phyloP scores from a whole-genome alignment of 2,329 filamentous ascomycete species.

The Metarhizium brunneum region DNA sequence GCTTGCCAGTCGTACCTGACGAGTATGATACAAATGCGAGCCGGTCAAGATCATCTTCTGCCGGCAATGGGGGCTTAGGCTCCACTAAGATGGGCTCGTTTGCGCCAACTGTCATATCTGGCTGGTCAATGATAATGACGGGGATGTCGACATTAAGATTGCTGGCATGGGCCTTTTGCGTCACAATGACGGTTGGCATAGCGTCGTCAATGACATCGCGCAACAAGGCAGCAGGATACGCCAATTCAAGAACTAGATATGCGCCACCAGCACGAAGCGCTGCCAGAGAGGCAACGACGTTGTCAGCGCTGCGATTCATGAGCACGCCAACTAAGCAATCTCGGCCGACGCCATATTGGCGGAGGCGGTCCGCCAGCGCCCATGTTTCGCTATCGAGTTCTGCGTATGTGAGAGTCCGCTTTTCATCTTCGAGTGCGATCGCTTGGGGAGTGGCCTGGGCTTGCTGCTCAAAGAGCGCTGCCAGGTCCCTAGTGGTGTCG shows the following conservation, averaged over 20 bases:
- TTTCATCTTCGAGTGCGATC: conserved; percentile 63
- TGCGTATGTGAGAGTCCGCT: conserved; percentile 57
- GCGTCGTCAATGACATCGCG: conserved; percentile 72
- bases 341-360: conserved; percentile 57
- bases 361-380: conserved; percentile 54
- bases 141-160: conserved; percentile 57
- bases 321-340: conserved; percentile 69
- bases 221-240: conserved; percentile 65
- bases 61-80: conserved; percentile 42
- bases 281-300: conserved; percentile 70
- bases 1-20: conserved; percentile 66
- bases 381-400: conserved; percentile 61
- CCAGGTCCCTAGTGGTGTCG: conserved; percentile 63
- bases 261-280: conserved; percentile 71
- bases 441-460: conserved; percentile 59
- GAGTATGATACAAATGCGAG: conserved; percentile 76
- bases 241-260: conserved; percentile 71
- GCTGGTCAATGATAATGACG: conserved; percentile 54
- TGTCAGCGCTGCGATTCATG: conserved; percentile 65
- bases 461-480: conserved; percentile 62
- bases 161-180: conserved; percentile 51
- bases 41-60: conserved; percentile 60
- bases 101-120: conserved; percentile 17
- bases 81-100: conserved; percentile 17
- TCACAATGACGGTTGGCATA: conserved; percentile 60